These are phyloP conservation scores for Pichia sp. DNA, from an alignment of 1,139 yeast species.

Conservation along the genomic window DNA sequence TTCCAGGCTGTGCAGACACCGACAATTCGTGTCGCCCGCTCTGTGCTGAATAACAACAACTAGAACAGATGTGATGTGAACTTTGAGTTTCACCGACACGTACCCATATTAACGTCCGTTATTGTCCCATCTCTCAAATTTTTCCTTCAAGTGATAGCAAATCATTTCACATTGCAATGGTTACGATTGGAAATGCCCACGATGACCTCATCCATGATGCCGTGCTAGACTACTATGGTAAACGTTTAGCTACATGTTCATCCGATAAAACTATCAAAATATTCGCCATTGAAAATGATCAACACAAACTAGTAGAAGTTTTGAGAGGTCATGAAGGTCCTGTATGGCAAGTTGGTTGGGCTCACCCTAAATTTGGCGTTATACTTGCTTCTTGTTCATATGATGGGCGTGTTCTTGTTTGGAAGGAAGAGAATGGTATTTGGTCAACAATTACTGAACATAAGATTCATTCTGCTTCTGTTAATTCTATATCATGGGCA, in stretches of 20 bases:
- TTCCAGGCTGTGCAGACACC: too few species aligned
- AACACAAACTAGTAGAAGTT: constrained; percentile 72
- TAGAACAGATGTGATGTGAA: too few species aligned
- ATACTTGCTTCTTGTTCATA: constrained; percentile 91
- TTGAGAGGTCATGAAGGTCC: constrained; percentile 92
- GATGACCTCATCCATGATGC: constrained; percentile 96
- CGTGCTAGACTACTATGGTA: constrained; percentile 91
- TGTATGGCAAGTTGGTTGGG: constrained; percentile 99
- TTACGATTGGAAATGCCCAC: constrained; percentile 72
- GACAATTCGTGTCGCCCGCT: too few species aligned
- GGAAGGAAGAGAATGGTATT: constrained; percentile 88
- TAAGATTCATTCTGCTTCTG: constrained; percentile 85
- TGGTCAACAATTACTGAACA: constrained; percentile 91
- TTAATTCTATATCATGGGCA: constrained; percentile 93
- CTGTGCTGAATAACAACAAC: too few species aligned
- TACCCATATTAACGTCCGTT: too few species aligned
- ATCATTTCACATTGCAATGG: constrained; percentile 28
- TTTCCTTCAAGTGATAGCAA: not conserved
- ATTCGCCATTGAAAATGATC: constrained; percentile 84
- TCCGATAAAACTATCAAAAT: constrained; percentile 91
- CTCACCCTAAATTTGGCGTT: constrained; percentile 96
- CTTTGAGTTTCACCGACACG: too few species aligned
- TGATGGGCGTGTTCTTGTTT: constrained; percentile 88
- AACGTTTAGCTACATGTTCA: constrained; percentile 89
- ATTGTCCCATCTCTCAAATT: too few species aligned